Evolutionary conservation across 2,329 filamentous ascomycete genomes (phyloP), one percentile per base, ranked within the genome.

Genomic region (Neodidymelliopsis sp.): DNA sequence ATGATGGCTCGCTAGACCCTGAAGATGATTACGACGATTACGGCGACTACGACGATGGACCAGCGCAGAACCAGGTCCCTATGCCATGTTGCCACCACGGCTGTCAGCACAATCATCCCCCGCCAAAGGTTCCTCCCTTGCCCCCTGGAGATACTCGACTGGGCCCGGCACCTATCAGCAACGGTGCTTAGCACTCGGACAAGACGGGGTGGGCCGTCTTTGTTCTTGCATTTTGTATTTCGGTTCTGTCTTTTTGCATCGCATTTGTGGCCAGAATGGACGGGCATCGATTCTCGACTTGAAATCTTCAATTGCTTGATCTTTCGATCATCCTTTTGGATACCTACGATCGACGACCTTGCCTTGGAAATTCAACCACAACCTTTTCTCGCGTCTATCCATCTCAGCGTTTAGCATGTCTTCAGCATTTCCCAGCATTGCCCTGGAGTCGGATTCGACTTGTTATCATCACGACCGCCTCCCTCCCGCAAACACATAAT

Each of bases 121-220:
- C 66, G 24, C 65, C 61, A 44, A 69, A 65, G 37, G 49, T 60
- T 8, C 56, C 60, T 4, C 57, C 54, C 3, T 53, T 61, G 31
- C 54, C 63, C 49, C 62, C 66, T 13, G 60, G 59, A 22, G 64
- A 66, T 45, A 53, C 62, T 34, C 63, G 65, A 20, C 49, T 52
- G 35, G 57, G 59, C 27, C 49, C 50, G 28, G 57, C 53, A 42
- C 56, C 56, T 24, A 51, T 60, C n/a, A 49, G 61, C 12, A 70
- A 59, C 59, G 62, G 65, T 48, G 64, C 66, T 35, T 70, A 71
- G 51, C 67, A 65, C 60, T 20, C 53, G 65, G 65, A 71, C 70
- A 65, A 60, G 67, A 69, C 60, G 68, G 70, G 70, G 68, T 73
- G 70, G 68, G 69, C 70, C 66, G 65, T 70, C 62, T 56, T 66